Base-by-base conservation (phyloP, 106 monocot genomes). In the Acanthochlamys bracteata region DNA sequence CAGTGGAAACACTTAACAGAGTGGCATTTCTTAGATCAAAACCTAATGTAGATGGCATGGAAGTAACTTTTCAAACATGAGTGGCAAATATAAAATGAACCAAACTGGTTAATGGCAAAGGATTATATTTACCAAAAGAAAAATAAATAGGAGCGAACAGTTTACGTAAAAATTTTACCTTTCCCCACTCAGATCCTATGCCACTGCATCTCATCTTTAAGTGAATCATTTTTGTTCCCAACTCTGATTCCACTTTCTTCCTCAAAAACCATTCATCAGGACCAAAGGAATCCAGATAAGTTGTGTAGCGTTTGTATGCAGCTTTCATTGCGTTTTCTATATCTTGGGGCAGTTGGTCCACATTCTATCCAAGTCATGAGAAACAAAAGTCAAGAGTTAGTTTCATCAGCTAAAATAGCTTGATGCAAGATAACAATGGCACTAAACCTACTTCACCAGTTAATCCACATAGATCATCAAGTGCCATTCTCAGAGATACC, bases 191-290 rank as follows among this genome's bases (percentile, higher is more conserved):
- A 14, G 87, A 83, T 53, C 91, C 96, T 70, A 92, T 81, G 41
- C 91, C 91, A 71, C 83, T 81, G 74, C 91, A 88, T 57, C 96
- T 88, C 91, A 91, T 92, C 73, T 98, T 98, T 24, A 98, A 65
- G 69, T 88, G 96, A 59, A 98, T 88, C 85, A 98, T 77, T 74
- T 88, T 84, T 63, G 91, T 91, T 69, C 96, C 96, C 43, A 98
- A 47, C 69, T 98, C 96, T 16, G 59, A 78, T 79, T 98, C 96
- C 39, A 98, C 83, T 51, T 98, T 98, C 75, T 98, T 91, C 55
- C 80, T 61, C 76, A 98, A 64, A 63, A 78, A 91, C 24, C 52
- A 66, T 59, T 98, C 96, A 42, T 84, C 81, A 42, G 80, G 84
- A 45, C 85, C 78, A 81, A 98, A 98, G n/a, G 96, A 78, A 73